Evolutionary conservation across 139 green algal genomes (phyloP).

Genomic region (Volvox reticuliferus): DNA sequence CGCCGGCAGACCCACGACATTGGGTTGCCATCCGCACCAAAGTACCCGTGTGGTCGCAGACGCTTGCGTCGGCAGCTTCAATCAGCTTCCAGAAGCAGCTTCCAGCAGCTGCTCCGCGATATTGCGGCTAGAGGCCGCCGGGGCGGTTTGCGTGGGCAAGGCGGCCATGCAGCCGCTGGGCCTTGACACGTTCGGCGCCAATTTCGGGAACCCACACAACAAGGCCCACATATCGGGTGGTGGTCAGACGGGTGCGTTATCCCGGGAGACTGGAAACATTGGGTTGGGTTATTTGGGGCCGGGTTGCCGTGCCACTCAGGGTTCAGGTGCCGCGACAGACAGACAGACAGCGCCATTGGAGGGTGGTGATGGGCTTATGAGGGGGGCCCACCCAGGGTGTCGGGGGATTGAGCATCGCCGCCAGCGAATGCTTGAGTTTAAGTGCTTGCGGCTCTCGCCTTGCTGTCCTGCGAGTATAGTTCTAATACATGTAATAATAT

Average conservation of each 20-base stretch:
- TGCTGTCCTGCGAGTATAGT: no score
- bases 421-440: no score
- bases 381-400: no score
- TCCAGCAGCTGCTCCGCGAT: background rate
- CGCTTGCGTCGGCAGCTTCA: background rate
- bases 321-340: no score
- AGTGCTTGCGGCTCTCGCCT: no score
- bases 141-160: conserved; percentile 55
- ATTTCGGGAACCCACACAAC: conserved; percentile 58
- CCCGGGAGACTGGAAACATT: no score
- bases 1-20: conserved; percentile 33
- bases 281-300: no score
- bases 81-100: background rate
- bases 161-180: conserved; percentile 38
- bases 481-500: no score
- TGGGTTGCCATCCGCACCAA: conserved; percentile 20
- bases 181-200: conserved; percentile 53
- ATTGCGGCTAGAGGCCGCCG: conserved; percentile 23
- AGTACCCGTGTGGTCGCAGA: background rate
- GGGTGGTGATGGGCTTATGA: no score
- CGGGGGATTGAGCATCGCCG: no score
- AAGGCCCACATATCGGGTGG: conserved; percentile 49
- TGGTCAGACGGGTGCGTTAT: conserved; percentile 45
- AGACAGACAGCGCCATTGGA: no score
- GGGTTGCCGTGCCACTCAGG: no score